phyloP scores from a whole-genome alignment of 1,139 yeast genomes.

The Ogataea hybrid region DNA sequence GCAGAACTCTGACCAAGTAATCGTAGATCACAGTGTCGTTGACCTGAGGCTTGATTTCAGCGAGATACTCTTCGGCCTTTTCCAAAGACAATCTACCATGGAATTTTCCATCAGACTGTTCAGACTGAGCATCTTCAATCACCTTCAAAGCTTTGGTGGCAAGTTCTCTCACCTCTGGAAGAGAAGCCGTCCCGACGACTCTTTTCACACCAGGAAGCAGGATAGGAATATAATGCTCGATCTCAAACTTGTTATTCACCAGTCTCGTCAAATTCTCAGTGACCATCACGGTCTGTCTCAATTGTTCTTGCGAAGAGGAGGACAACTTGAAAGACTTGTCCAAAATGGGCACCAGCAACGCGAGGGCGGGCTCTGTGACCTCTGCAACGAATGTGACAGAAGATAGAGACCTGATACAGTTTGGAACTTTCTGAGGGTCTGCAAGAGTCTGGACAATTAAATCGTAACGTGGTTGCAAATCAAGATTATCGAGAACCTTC shows the following conservation, averaged over 20 bases:
- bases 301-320: slow-evolving; percentile 90
- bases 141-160: slow-evolving; percentile 85
- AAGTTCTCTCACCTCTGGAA: slow-evolving; percentile 94
- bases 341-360: slow-evolving; percentile 87
- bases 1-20: slow-evolving; percentile 57
- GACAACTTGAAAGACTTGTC: slow-evolving; percentile 87
- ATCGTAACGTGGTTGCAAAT: slow-evolving; percentile 82
- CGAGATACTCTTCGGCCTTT: slow-evolving; percentile 50
- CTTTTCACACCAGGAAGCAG: slow-evolving; percentile 87
- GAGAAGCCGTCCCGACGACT: slow-evolving; percentile 85
- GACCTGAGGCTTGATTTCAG: slow-evolving; percentile 37
- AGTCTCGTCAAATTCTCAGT: slow-evolving; percentile 94
- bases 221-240: slow-evolving; percentile 81
- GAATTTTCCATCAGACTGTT: slow-evolving; percentile 63
- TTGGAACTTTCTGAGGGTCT: slow-evolving; percentile 84
- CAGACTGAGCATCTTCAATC: slow-evolving; percentile 75
- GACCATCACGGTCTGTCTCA: slow-evolving; percentile 94
- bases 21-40: slow-evolving; percentile 39
- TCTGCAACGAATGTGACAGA: slow-evolving; percentile 98
- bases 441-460: slow-evolving; percentile 85
- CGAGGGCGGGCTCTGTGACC: slow-evolving; percentile 93
- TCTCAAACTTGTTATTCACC: slow-evolving; percentile 91
- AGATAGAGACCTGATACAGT: slow-evolving; percentile 83
- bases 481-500: slow-evolving; percentile 85
- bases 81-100: slow-evolving; percentile 68